Evolutionary conservation across 371 early-diverging fungal genomes (phyloP).

Genomic region (Basidiobolus heterosporus): DNA sequence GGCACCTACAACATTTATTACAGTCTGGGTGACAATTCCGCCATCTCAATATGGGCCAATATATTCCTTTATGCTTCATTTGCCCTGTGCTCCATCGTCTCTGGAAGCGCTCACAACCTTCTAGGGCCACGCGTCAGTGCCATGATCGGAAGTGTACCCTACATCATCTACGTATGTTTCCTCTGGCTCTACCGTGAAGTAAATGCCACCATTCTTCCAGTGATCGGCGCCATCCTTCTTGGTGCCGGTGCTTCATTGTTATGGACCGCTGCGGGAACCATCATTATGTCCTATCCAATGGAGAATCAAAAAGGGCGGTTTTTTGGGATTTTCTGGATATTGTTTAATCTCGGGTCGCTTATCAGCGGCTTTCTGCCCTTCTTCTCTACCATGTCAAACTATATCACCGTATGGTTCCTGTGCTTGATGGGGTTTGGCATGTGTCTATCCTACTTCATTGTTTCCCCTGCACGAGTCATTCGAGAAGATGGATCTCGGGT

Average conservation of each 20-base stretch:
- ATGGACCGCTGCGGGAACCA: conserved; percentile 65
- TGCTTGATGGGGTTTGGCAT: conserved; percentile 40
- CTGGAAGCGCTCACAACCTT: conserved; percentile 38
- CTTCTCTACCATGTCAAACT: conserved; percentile 30
- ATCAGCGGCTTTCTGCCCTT: conserved; percentile 55
- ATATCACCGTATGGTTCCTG: conserved; percentile 28
- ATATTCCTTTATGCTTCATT: conserved; percentile 50
- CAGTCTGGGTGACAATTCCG: too few species aligned
- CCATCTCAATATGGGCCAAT: conserved; percentile 19
- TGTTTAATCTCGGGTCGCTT: conserved; percentile 51
- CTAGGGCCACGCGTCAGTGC: conserved; percentile 31
- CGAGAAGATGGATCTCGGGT: conserved; percentile 45
- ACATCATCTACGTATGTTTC: conserved; percentile 33
- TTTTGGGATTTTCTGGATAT: conserved; percentile 65
- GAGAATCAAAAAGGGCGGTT: conserved; percentile 58
- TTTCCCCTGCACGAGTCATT: conserved; percentile 34
- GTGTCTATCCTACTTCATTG: conserved; percentile 27
- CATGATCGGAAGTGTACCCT: conserved; percentile 29
- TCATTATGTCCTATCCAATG: conserved; percentile 64
- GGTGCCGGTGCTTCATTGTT: conserved; percentile 42
- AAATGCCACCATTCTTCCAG: conserved; percentile 23
- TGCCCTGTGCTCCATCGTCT: conserved; percentile 45
- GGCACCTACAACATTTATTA: too few species aligned
- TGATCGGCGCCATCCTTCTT: conserved; percentile 36
- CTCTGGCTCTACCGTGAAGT: conserved; percentile 27